These are phyloP conservation scores for Capronia coronata DNA, from an alignment of 2,329 filamentous ascomycete species.

Conservation along the genomic window DNA sequence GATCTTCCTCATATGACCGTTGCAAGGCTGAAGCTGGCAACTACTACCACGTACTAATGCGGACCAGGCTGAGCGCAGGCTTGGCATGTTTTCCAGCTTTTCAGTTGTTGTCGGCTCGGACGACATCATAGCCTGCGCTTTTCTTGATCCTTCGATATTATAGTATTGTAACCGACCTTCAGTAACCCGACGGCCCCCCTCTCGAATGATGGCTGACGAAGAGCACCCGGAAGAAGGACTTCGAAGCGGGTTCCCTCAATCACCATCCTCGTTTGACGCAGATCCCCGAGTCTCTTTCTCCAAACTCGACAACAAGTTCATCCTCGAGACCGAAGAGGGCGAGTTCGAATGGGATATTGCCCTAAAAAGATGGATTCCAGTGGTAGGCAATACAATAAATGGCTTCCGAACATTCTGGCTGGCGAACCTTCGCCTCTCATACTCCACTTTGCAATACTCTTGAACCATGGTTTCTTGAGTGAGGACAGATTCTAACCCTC, in stretches of 20 bases:
- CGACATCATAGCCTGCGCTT: neutral
- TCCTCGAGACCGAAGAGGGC: constrained; percentile 77
- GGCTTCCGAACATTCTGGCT: constrained; percentile 12
- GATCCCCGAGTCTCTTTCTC: constrained; percentile 84
- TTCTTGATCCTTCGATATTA: no score
- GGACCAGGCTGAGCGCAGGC: neutral
- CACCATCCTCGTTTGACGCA: constrained; percentile 62
- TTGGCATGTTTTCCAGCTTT: neutral
- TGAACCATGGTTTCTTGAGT: constrained; percentile 13
- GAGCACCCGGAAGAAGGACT: constrained; percentile 12
- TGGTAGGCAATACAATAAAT: constrained; percentile 39
- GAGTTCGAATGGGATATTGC: constrained; percentile 76
- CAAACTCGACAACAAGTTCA: constrained; percentile 71
- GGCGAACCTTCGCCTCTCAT: constrained; percentile 2
- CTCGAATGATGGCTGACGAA: constrained; percentile 18
- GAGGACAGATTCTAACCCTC: constrained; percentile 25
- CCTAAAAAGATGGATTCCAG: constrained; percentile 67
- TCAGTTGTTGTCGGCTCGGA: neutral
- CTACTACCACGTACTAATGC: no score
- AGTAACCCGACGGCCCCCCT: no score
- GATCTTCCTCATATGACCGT: no score
- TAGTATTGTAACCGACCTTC: no score
- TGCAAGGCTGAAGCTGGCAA: no score
- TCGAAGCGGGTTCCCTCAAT: constrained; percentile 41
- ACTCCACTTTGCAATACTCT: constrained; percentile 15